Percentiles rank a stretch among this genome's conserved stretches.
Conservation (phyloP, 2,329 filamentous ascomycete species). For the Septoria petroselini region DNA sequence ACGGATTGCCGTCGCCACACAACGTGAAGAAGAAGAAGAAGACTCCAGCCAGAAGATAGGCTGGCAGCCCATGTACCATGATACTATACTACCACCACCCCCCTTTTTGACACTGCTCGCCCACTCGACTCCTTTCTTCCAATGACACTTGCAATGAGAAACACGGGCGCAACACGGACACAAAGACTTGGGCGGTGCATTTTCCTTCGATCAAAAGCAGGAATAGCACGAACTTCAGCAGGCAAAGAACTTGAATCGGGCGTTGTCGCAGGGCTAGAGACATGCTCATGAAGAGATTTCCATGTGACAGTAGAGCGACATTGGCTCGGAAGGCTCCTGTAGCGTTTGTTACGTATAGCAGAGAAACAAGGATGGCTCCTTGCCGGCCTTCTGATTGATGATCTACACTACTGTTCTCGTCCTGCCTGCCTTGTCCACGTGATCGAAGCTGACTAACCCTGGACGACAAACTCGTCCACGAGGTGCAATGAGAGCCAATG, state of each 20-base stretch:
- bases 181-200: constrained; percentile 10
- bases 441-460: too few relatives aligned
- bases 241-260: constrained; percentile 7
- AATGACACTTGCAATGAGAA: not conserved
- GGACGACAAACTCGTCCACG: too few relatives aligned
- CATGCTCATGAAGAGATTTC: constrained; percentile 7
- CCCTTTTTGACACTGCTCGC: not conserved
- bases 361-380: constrained; percentile 8
- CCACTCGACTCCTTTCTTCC: constrained; percentile 11
- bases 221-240: constrained; percentile 7
- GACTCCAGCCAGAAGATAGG: not conserved
- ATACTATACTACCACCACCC: constrained; percentile 8
- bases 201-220: constrained; percentile 9
- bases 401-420: too few relatives aligned
- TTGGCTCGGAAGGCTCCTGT: constrained; percentile 7
- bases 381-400: not conserved
- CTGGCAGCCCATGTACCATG: constrained; percentile 7
- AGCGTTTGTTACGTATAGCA: constrained; percentile 11
- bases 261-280: constrained; percentile 14
- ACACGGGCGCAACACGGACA: constrained; percentile 8
- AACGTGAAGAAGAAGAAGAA: not conserved
- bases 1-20: not conserved
- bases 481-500: too few relatives aligned
- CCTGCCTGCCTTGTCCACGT: too few relatives aligned
- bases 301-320: constrained; percentile 10